A percentile compares a stretch with the other conserved stretches of the same genome.
Conservation (phyloP, 2,329 filamentous ascomycete species). For the Colletotrichum cereale region DNA sequence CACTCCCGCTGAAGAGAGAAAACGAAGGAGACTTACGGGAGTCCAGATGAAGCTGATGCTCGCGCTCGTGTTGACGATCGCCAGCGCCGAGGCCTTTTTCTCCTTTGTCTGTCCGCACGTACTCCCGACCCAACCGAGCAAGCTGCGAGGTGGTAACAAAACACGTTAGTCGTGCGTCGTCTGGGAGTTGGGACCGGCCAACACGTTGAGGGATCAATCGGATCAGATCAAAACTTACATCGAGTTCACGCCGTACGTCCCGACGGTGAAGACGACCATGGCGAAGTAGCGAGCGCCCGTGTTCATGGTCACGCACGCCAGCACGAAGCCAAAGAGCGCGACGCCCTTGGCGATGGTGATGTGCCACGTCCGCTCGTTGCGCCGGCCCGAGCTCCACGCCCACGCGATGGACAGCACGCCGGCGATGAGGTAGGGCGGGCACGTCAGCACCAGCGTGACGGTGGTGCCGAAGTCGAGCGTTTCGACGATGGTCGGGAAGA, state of each 20-base stretch:
- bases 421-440: slow-evolving; percentile 57
- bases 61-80: slow-evolving; percentile 46
- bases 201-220: too few relatives aligned
- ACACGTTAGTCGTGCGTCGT: not conserved
- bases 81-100: slow-evolving; percentile 53
- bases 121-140: slow-evolving; percentile 47
- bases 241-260: slow-evolving; percentile 50
- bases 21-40: slow-evolving; percentile 6
- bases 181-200: not conserved
- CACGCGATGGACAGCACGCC: slow-evolving; percentile 53
- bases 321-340: slow-evolving; percentile 48
- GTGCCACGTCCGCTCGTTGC: slow-evolving; percentile 63
- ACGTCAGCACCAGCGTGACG: slow-evolving; percentile 59
- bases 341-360: slow-evolving; percentile 56
- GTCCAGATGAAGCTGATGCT: slow-evolving; percentile 42
- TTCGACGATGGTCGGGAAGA: slow-evolving; percentile 52
- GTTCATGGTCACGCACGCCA: slow-evolving; percentile 49
- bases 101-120: slow-evolving; percentile 55
- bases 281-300: slow-evolving; percentile 46
- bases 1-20: fast-evolving
- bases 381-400: slow-evolving; percentile 49
- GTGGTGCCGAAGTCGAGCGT: slow-evolving; percentile 56
- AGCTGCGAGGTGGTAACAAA: not conserved
- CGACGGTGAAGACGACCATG: slow-evolving; percentile 48
- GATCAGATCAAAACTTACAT: slow-evolving; percentile 43